Conservation (phyloP, 352 stramenopile species). For the Globisporangium camurandrum region DNA sequence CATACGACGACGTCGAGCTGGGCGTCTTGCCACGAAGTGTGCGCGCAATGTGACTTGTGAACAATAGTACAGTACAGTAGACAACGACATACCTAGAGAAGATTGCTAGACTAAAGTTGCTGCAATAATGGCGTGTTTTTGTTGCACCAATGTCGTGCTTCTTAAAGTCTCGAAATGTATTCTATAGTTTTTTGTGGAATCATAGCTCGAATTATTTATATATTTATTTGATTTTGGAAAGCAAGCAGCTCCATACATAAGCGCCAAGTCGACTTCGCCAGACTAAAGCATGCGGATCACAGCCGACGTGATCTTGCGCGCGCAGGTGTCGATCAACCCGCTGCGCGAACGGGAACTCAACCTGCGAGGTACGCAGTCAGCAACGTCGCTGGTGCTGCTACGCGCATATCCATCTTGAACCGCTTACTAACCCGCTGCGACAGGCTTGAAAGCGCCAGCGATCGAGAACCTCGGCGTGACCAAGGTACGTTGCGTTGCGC, state of each 20-base stretch:
- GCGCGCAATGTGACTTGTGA: constrained; percentile 13
- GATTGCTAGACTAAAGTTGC: too few relatives aligned
- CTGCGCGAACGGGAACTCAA: constrained; percentile 89
- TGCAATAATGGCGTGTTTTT: too few relatives aligned
- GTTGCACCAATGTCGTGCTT: too few relatives aligned
- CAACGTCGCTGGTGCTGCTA: not conserved
- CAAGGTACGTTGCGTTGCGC: constrained; percentile 71
- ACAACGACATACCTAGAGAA: too few relatives aligned
- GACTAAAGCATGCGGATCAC: constrained; percentile 86
- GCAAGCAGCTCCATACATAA: too few relatives aligned
- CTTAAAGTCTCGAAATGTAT: too few relatives aligned
- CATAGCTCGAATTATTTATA: too few relatives aligned
- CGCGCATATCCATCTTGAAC: constrained; percentile 1
- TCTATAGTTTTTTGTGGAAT: too few relatives aligned
- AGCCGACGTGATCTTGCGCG: constrained; percentile 84
- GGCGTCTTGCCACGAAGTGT: constrained; percentile 44
- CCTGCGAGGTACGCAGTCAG: constrained; percentile 64
- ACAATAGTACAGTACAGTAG: not conserved
- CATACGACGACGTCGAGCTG: constrained; percentile 55
- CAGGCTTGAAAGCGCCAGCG: constrained; percentile 87
- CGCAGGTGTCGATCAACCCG: constrained; percentile 87
- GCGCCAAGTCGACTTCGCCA: too few relatives aligned
- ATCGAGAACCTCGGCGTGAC: constrained; percentile 92
- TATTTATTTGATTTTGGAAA: too few relatives aligned
- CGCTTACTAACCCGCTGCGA: constrained; percentile 23